Base-by-base conservation (phyloP, 768 basidiomycete species). In the Wakefieldia striispora region DNA sequence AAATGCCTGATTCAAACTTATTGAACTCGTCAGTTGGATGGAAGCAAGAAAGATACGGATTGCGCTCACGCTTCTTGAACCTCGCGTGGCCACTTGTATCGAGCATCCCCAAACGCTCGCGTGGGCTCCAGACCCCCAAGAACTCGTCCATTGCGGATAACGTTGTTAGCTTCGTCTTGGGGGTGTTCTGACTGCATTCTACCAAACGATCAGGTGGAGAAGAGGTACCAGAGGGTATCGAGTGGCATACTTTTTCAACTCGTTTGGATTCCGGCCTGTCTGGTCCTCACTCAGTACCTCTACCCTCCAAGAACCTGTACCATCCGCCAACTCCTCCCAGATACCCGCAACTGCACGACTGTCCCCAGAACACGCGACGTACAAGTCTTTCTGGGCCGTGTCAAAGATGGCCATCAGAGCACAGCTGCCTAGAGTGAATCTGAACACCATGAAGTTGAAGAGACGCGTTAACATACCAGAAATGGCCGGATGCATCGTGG, bases 231-330 rank as follows among this genome's bases (percentile, higher is more conserved):
- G 6, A 19, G 7, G 40, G 21, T 13, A 3, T 12, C 16, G n/a
- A 6, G 19, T 17, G 41, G 61, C 74, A 43, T 58, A 94, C 95
- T 94, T 81, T 65, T 79, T 79, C 21, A 87, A 72, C 69, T 99
- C 97, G 40, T 81, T 85, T 14, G 80, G 83, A 64, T 93, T 97
- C 56, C 91, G 82, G 34, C 93, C 97, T 7, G 95, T 97, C 73
- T 97, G 95, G 63, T 98, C 97, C 67, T 97, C 93, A 24, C 82
- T 91, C 53, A 99, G 75, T n/a, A 91, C 91, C 65, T 97, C 92
- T 26, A 94, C 88, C 40, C 84, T 80, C 97, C 97, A 99, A 45
- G 74, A 76, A 11, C 90, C 90, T 45, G 76, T 72, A 4, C 82
- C 84, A 54, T 84, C 79, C 3, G 66, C 68, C 4, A 77, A 76